Base-by-base conservation (phyloP, 2,329 filamentous ascomycete species). In the Aureobasidium sp. region DNA sequence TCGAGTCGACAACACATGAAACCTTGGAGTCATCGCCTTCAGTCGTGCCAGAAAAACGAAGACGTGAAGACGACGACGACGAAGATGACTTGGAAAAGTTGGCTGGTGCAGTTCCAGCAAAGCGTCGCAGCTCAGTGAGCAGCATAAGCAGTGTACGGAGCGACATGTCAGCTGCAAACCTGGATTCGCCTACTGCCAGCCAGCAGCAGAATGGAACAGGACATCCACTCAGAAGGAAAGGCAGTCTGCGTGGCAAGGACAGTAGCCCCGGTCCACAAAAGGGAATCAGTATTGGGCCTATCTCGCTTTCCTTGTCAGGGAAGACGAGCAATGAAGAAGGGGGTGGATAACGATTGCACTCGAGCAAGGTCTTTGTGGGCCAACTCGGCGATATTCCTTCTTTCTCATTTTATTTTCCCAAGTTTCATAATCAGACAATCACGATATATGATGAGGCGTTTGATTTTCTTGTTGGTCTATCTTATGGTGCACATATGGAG, bases 41-140 rank as follows among this genome's bases (percentile, higher is more conserved):
- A 73, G 83, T 90, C 59, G 76, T 96, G 21, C 88, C 91, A 0
- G 90, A 96, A 73, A 97, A 97, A 75, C 87, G 93, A 52, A 84
- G 93, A 52, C 85, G 94, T 67, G 92, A 96, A 71, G 93, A 97
- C 62, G 91, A 96, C 65, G 91, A 96, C 65, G 91, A 96, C 64
- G 93, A 97, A 49, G 92, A 96, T 61, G 92, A 97, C 66, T 77
- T 97, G n/a, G 86, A 86, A 60, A 96, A 94, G 75, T 81, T 97
- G 68, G 85, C 90, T 65, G 66, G 66, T 16, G 30, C 30, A 5
- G 69, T 70, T n/a, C 70, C 74, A 52, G 71, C 71, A 11, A 77
- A 77, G 58, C 76, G 79, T 62, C 72, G 79, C 34, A 79, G 75
- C 59, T 76, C 55, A 21, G 25, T 69, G 66, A 36, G 67, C 62